Percentiles rank a stretch among this genome's conserved stretches.
Evolutionary conservation across 768 basidiomycete species (phyloP).

Genomic region (Strobilomyces dryophilus): DNA sequence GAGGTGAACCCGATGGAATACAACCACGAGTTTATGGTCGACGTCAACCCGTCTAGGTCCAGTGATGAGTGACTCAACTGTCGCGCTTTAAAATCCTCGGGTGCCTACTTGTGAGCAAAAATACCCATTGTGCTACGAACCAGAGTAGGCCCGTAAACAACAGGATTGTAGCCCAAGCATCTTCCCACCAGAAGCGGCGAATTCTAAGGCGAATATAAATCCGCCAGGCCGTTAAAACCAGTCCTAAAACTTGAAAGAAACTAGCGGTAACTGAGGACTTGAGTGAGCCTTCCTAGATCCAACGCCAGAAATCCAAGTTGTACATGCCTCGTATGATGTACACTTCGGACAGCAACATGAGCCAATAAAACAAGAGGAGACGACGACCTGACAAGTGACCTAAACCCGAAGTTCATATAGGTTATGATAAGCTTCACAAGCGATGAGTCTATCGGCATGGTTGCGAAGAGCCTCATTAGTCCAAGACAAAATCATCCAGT

Average conservation of each 20-base stretch:
- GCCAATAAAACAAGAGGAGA: background rate
- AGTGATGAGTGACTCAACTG: background rate
- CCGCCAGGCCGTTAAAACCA: constrained; percentile 16
- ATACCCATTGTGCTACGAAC: background rate
- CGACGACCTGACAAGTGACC: background rate
- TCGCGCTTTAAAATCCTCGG: background rate
- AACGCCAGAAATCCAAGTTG: background rate
- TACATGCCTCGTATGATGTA: constrained; percentile 8
- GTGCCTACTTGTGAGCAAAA: background rate
- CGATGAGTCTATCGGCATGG: constrained; percentile 4
- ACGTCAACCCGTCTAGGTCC: background rate
- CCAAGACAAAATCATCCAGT: background rate
- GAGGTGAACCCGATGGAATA: background rate
- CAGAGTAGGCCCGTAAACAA: background rate
- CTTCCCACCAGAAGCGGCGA: background rate
- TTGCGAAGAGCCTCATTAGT: background rate
- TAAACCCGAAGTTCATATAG: background rate
- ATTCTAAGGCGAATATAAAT: constrained; percentile 14
- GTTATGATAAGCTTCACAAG: constrained; percentile 4
- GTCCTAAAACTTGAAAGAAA: constrained; percentile 12
- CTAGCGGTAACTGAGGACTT: constrained; percentile 5
- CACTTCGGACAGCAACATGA: background rate
- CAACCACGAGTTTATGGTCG: background rate
- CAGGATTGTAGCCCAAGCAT: background rate
- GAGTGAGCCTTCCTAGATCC: background rate